These are phyloP conservation scores for Ophiobolus disseminans DNA, from an alignment of 2,329 filamentous ascomycete genomes.

Conservation along the genomic window DNA sequence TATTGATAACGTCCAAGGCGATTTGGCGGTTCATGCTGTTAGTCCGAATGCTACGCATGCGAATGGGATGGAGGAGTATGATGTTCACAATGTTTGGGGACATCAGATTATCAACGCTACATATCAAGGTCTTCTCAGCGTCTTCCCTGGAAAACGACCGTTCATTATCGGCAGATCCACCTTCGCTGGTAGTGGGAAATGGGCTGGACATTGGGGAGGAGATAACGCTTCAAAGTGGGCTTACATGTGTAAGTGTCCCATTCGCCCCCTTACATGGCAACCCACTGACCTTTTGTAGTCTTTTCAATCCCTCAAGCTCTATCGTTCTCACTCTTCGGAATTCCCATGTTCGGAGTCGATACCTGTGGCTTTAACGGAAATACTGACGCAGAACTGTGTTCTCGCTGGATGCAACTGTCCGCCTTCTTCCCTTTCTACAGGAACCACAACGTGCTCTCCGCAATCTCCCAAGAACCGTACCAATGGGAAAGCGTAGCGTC, in stretches of 20 bases:
- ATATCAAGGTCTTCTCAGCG: conserved; percentile 70
- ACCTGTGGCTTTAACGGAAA: conserved; percentile 74
- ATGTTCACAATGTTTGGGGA: conserved; percentile 77
- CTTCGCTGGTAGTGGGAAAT: conserved; percentile 77
- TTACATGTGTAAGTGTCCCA: too few relatives aligned
- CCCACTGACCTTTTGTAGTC: too few relatives aligned
- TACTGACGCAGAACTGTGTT: conserved; percentile 72
- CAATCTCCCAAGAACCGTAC: conserved; percentile 74
- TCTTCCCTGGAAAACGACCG: conserved; percentile 73
- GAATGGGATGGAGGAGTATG: conserved; percentile 77
- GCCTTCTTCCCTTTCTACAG: conserved; percentile 80
- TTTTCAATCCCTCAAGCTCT: conserved; percentile 80
- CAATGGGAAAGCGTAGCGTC: conserved; percentile 70
- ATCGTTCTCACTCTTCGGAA: conserved; percentile 74
- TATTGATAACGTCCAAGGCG: conserved; percentile 76
- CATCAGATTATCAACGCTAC: conserved; percentile 79
- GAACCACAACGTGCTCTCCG: conserved; percentile 73
- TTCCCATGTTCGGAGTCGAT: conserved; percentile 74
- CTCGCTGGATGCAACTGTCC: conserved; percentile 75
- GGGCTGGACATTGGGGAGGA: conserved; percentile 81
- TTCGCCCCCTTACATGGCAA: too few relatives aligned
- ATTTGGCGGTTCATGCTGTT: conserved; percentile 75
- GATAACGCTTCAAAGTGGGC: conserved; percentile 74
- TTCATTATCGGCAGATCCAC: conserved; percentile 86
- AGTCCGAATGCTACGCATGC: conserved; percentile 79